These are phyloP conservation scores for Beta corolliflora DNA, from an alignment of 179 eudicot species.

Conservation along the genomic window DNA sequence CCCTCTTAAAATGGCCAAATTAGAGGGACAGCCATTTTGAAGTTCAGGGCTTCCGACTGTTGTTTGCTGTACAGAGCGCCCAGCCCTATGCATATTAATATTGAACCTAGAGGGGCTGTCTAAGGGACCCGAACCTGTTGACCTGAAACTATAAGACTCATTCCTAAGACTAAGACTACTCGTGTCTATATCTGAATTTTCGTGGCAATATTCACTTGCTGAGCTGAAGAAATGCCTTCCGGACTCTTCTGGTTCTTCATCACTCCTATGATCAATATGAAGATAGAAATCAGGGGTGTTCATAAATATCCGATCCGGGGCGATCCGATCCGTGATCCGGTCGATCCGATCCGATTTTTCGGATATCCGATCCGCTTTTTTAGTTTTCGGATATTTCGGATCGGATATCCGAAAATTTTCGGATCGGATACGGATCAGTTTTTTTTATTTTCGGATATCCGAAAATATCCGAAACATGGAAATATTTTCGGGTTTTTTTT, in stretches of 20 bases:
- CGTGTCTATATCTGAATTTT: conserved; percentile 74
- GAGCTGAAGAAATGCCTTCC: conserved; percentile 54
- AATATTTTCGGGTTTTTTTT: too few species aligned
- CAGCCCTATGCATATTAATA: conserved; percentile 62
- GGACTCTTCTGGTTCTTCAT: conserved; percentile 72
- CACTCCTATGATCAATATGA: conserved; percentile 58
- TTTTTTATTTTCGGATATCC: too few species aligned
- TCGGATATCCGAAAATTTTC: too few species aligned
- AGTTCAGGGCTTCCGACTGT: conserved; percentile 50
- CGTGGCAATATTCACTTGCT: conserved; percentile 57
- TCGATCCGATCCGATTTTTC: too few species aligned
- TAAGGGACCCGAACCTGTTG: conserved; percentile 75
- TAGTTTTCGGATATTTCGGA: too few species aligned
- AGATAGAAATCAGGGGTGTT: too few species aligned
- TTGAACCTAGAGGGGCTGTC: conserved; percentile 88
- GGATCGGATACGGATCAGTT: too few species aligned
- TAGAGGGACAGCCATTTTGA: conserved; percentile 40
- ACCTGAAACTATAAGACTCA: conserved; percentile 61
- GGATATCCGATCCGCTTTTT: too few species aligned
- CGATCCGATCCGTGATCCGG: too few species aligned
- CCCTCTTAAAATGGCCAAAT: conserved; percentile 51
- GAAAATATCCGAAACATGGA: too few species aligned
- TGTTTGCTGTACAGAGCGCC: too few species aligned
- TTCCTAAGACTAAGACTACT: conserved; percentile 74
- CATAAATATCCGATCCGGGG: too few species aligned